A percentile compares a stretch with the other conserved stretches of the same genome.
Conservation (phyloP, 495 filamentous ascomycete species). For the Rusavskia elegans region DNA sequence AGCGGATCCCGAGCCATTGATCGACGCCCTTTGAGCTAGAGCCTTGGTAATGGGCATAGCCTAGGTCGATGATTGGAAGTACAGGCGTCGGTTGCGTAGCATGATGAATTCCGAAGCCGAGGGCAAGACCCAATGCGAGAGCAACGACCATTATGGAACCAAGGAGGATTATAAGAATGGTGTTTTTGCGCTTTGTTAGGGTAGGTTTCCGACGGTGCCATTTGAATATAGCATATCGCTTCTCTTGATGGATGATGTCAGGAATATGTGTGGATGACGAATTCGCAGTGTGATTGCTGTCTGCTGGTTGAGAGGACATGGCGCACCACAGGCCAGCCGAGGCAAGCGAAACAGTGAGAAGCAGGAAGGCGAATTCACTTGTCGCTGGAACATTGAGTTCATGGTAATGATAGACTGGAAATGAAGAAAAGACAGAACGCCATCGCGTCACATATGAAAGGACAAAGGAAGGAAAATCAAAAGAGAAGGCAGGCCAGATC, state of each 20-base stretch:
- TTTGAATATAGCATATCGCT: not conserved
- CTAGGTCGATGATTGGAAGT: conserved; percentile 22
- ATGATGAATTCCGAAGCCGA: not conserved
- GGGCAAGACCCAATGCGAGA: conserved; percentile 2
- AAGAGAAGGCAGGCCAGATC: not conserved
- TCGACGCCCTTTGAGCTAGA: conserved; percentile 28
- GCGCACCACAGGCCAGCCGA: not conserved
- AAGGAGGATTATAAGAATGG: not conserved
- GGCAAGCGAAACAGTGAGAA: not conserved
- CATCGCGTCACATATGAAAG: not conserved
- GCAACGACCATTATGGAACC: not conserved
- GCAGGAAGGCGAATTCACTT: not conserved
- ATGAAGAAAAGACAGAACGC: not conserved
- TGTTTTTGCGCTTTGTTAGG: not conserved
- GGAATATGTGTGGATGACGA: not conserved
- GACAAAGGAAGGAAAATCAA: not conserved
- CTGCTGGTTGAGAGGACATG: not conserved
- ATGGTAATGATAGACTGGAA: not conserved
- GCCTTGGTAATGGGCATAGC: conserved; percentile 28
- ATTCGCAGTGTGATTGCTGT: not conserved
- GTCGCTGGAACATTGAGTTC: not conserved
- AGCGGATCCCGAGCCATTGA: conserved; percentile 53
- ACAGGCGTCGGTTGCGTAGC: not conserved
- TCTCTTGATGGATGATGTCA: not conserved
- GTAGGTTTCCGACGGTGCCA: not conserved